Evolutionary conservation across 768 basidiomycete genomes (phyloP), one percentile per base, ranked within the genome.

Genomic region (Pleurotus pulmonarius): DNA sequence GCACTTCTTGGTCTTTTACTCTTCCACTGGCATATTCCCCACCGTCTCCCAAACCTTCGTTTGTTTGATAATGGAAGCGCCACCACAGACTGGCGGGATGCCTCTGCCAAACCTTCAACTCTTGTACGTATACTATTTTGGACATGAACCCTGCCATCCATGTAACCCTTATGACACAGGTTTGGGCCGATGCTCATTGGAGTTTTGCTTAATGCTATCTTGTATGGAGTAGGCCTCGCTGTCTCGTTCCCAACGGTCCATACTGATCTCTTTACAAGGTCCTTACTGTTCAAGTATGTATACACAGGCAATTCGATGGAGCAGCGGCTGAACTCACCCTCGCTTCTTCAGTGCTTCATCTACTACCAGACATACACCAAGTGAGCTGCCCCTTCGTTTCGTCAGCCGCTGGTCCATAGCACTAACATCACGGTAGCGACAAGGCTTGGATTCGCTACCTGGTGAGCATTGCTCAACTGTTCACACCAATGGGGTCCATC

Each of bases 141-240:
- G 15, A 11, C 16, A 47, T 52, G 26, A 39, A 44, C n/a, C 15
- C 40, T 34, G 25, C 24, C 49, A 39, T 18, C 24, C 43, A 16
- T n/a, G 13, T 45, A 45, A 34, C 15, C 29, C 29, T 49, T 22
- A 44, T 44, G 41, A 8, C 20, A 26, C 34, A 69, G 68, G 45
- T 67, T 67, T 52, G 68, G 68, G 26, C 68, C 68, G 9, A 65
- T 69, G 64, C 60, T 69, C 39, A 64, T 69, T 48, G 71, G 73
- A 9, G 65, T 65, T 22, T 68, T 70, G 49, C 49, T 73, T 4
- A 72, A 73, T 54, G 62, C 66, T 47, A 69, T 72, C 12, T 55
- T 74, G 22, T 74, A 70, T 55, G 72, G 71, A 49, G 70, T 69
- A 59, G n/a, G 65, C 63, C 9, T 8, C 16, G 7, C 18, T 11